Percentiles rank a stretch among this genome's conserved stretches.
Evolutionary conservation across 371 early-diverging fungal species (phyloP).

Genomic region (Actinomortierella wolfii): DNA sequence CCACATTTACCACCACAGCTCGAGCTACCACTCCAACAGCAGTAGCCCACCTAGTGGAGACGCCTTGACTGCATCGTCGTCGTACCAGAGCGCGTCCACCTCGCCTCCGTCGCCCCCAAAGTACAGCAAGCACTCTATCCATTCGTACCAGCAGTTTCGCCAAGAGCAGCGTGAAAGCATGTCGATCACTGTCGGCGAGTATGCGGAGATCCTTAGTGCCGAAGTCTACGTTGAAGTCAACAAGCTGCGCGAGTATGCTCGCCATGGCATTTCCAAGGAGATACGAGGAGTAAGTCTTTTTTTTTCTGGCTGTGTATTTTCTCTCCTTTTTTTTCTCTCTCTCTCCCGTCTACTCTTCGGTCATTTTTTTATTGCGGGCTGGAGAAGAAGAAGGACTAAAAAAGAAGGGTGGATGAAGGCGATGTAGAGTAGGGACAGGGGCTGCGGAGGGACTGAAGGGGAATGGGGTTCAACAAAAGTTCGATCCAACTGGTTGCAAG

Average conservation of each 20-base stretch:
- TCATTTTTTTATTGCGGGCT: no score
- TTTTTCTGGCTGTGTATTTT: slow-evolving; percentile 7
- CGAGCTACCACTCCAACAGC: background rate
- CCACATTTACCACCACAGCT: background rate
- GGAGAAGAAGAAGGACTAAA: no score
- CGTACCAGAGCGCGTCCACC: slow-evolving; percentile 15
- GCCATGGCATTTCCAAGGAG: slow-evolving; percentile 88
- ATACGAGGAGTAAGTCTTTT: slow-evolving; percentile 74
- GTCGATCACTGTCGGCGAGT: slow-evolving; percentile 70
- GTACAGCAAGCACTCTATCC: slow-evolving; percentile 42
- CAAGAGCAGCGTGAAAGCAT: slow-evolving; percentile 46
- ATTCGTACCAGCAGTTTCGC: slow-evolving; percentile 37
- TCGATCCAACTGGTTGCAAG: no score
- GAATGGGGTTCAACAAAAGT: no score
- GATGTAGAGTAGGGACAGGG: no score
- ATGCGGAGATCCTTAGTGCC: slow-evolving; percentile 81
- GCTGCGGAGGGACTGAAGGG: no score
- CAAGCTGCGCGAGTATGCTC: slow-evolving; percentile 77
- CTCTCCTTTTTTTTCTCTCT: background rate
- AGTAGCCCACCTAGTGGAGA: no score
- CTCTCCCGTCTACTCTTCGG: background rate
- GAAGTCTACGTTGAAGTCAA: slow-evolving; percentile 89
- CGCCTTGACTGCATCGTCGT: slow-evolving; percentile 1
- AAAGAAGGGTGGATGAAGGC: no score
- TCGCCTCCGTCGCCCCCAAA: slow-evolving; percentile 32